phyloP scores from a whole-genome alignment of 2,329 filamentous ascomycete genomes.

The Acrodontium crateriforme region DNA sequence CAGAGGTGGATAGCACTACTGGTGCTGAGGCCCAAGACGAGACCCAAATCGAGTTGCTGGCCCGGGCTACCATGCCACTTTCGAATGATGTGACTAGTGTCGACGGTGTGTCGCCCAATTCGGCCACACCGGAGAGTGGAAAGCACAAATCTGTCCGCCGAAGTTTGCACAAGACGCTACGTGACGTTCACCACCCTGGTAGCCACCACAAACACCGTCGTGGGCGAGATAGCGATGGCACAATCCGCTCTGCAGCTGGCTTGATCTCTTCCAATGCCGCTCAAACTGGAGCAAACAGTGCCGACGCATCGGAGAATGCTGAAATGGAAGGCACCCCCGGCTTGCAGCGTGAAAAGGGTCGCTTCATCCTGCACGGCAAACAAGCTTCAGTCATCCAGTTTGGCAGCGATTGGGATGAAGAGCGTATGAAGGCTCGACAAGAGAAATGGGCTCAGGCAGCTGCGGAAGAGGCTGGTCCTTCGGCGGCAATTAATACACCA shows the following conservation, averaged over 20 bases:
- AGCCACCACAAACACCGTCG: constrained; percentile 57
- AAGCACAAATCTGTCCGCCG: constrained; percentile 51
- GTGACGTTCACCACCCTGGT: constrained; percentile 44
- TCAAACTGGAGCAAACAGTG: constrained; percentile 35
- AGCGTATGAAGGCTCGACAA: constrained; percentile 19
- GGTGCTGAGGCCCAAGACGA: constrained; percentile 11
- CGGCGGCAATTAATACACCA: constrained; percentile 1
- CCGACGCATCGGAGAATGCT: constrained; percentile 1
- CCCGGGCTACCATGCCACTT: constrained; percentile 4
- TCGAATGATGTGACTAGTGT: constrained; percentile 4
- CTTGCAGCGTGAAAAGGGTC: constrained; percentile 65
- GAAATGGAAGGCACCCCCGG: constrained; percentile 41
- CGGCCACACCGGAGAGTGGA: constrained; percentile 12
- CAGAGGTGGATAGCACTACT: constrained; percentile 9
- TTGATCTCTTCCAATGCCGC: no score
- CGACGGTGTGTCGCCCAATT: constrained; percentile 7
- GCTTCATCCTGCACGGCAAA: constrained; percentile 94
- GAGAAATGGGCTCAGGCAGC: constrained; percentile 16
- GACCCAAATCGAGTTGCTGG: constrained; percentile 13
- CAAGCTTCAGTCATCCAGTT: constrained; percentile 97
- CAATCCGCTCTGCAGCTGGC: constrained; percentile 31
- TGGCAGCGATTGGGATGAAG: constrained; percentile 70
- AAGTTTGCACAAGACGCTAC: constrained; percentile 77
- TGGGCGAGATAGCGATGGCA: constrained; percentile 58
- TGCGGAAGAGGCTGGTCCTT: no score